Conservation (phyloP, 2,329 filamentous ascomycete species). For the Paraconiothyrium brasiliense region DNA sequence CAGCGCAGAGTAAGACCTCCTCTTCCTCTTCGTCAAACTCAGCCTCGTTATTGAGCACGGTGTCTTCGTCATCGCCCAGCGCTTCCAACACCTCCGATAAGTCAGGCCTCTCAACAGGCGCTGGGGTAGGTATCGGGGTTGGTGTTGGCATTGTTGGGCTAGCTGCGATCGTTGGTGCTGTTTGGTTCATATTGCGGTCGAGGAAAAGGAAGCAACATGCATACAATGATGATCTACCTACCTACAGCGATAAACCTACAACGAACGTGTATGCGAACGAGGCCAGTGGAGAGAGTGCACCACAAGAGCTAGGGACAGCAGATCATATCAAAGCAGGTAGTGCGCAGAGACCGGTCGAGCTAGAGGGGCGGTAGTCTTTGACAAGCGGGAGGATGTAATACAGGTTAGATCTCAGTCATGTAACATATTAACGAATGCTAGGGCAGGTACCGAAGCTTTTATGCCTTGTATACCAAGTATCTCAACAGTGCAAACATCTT, state of each 20-base stretch:
- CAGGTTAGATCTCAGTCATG: background rate
- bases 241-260: background rate
- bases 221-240: background rate
- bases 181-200: conserved; percentile 2
- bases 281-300: background rate
- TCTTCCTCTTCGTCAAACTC: background rate
- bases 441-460: background rate
- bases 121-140: conserved; percentile 12
- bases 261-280: background rate
- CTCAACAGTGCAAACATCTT: background rate
- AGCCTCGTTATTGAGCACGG: background rate
- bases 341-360: background rate
- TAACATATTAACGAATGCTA: background rate
- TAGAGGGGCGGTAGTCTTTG: background rate
- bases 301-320: background rate
- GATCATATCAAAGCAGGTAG: background rate
- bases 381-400: background rate
- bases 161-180: conserved; percentile 1
- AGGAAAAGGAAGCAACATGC: conserved; percentile 1
- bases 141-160: conserved; percentile 3
- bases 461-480: conserved; percentile 2
- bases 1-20: background rate
- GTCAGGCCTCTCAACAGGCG: conserved; percentile 6
- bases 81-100: background rate
- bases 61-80: background rate